phyloP scores from a whole-genome alignment of 257 asterid genomes.

The Linaria vulgaris region DNA sequence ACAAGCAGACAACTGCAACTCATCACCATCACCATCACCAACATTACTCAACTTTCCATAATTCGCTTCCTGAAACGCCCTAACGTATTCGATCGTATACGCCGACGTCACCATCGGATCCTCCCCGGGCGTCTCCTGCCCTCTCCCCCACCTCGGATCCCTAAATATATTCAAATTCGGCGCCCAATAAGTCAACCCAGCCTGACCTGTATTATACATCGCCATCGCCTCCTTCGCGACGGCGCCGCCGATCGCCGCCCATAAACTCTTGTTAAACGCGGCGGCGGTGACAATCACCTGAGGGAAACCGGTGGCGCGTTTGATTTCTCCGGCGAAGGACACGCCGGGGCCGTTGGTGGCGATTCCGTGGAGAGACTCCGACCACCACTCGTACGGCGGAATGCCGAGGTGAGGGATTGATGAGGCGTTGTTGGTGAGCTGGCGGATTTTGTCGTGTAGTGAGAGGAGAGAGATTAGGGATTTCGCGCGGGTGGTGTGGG shows the following conservation, averaged over 20 bases:
- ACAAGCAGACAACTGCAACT: slow-evolving; percentile 79
- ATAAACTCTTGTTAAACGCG: slow-evolving; percentile 66
- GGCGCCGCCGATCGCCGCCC: slow-evolving; percentile 62
- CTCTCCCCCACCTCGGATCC: slow-evolving; percentile 99
- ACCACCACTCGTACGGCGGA: slow-evolving; percentile 92
- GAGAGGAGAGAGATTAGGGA: slow-evolving; percentile 67
- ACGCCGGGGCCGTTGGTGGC: slow-evolving; percentile 83
- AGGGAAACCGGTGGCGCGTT: slow-evolving; percentile 73
- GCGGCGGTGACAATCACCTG: slow-evolving; percentile 81
- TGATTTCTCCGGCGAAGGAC: slow-evolving; percentile 57
- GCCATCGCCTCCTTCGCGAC: slow-evolving; percentile 80
- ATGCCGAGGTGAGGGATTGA: slow-evolving; percentile 65
- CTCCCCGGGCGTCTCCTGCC: slow-evolving; percentile 98
- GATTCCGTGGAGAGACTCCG: slow-evolving; percentile 91
- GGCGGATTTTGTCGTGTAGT: slow-evolving; percentile 68
- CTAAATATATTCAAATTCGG: slow-evolving; percentile 84
- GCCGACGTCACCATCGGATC: slow-evolving; percentile 77
- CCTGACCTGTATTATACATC: slow-evolving; percentile 71
- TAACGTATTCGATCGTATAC: slow-evolving; percentile 68
- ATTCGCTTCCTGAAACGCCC: slow-evolving; percentile 56
- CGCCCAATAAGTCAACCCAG: slow-evolving; percentile 93
- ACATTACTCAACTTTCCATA: neutral
- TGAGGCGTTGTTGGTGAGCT: slow-evolving; percentile 62
- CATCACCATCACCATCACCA: slow-evolving; percentile 32
- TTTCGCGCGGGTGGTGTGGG: slow-evolving; percentile 51